Base-by-base conservation (phyloP, 1,139 yeast genomes). In the Maudiozyma humilis region DNA sequence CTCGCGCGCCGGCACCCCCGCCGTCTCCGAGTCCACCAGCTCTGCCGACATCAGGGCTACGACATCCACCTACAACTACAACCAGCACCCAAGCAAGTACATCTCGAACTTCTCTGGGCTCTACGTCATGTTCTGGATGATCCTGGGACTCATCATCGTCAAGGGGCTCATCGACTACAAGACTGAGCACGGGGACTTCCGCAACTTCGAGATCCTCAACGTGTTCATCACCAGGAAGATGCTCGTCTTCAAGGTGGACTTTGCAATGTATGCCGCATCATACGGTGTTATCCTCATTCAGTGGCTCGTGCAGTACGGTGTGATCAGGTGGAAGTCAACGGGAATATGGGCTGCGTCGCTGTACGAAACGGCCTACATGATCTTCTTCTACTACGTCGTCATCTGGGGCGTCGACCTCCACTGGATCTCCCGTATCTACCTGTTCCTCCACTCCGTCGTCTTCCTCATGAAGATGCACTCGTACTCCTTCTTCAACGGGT, bases 381-480 rank as follows among this genome's bases (percentile, higher is more conserved):
- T 66, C 10, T 57, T 66, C 32, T 78, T 73, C 49, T 56, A 78
- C 29, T 60, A 68, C 52, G 67, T 75, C 52, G 75, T 86, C 4
- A 73, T 78, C 31, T 63, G 64, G 38, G 57, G 63, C 46, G 42
- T 52, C n/a, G 63, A 70, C 25, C 82, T 72, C 54, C 85, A 88
- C 4, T 89, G 96, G 96, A 82, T 87, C 45, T 95, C 86, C 2
- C 78, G 79, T 56, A 88, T 88, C 32, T 89, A 83, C 55, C 65
- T 89, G 49, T 72, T 84, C 45, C 69, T 89, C 46, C 96, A 89
- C 62, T 76, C 86, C 13, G 70, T 86, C 41, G 96, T 89, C 3
- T 68, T 87, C 53, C 61, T 89, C 49, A 89, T 89, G 97, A 89
- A 89, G 61, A 82, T 81, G 78, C 96, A 89, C 61, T 86, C 96